Percentiles rank a stretch among this genome's conserved stretches.
phyloP scores from a whole-genome alignment of 2,329 filamentous ascomycete species.

The Fusarium clavum region DNA sequence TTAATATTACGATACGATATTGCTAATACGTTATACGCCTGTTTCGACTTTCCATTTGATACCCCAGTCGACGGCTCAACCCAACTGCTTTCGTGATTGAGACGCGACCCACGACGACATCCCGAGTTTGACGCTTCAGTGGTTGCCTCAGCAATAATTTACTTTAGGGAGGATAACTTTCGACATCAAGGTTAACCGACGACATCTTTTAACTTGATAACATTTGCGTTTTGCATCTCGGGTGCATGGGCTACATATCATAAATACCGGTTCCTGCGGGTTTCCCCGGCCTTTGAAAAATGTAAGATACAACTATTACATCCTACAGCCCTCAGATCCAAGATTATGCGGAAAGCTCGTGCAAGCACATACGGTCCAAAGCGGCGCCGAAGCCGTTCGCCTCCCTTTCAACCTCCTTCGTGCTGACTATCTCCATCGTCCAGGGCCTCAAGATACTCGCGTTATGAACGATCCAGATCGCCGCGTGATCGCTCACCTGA shows the following conservation, averaged over 20 bases:
- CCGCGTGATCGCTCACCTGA: constrained; percentile 77
- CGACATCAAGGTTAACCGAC: neutral
- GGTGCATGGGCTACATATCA: constrained; percentile 39
- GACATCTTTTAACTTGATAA: neutral
- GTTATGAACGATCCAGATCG: constrained; percentile 70
- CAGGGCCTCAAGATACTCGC: constrained; percentile 70
- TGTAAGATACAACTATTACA: constrained; percentile 33
- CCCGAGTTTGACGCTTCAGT: constrained; percentile 18
- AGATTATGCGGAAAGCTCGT: neutral
- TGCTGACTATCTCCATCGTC: constrained; percentile 53
- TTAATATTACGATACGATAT: constrained; percentile 3
- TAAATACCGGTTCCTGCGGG: constrained; percentile 29
- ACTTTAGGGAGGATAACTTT: neutral
- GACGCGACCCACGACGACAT: constrained; percentile 24
- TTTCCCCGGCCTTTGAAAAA: constrained; percentile 36
- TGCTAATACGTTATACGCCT: constrained; percentile 12
- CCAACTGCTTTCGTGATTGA: constrained; percentile 14
- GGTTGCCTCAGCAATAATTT: neutral
- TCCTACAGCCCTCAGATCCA: neutral
- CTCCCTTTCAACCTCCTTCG: neutral
- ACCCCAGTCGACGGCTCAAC: constrained; percentile 10
- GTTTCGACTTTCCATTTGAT: constrained; percentile 12
- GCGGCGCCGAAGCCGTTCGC: neutral
- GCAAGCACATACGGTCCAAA: neutral
- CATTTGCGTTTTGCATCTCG: constrained; percentile 11